Evolutionary conservation across 2,329 filamentous ascomycete genomes (phyloP), one percentile per base, ranked within the genome.

Genomic region (Basipetospora sp.): DNA sequence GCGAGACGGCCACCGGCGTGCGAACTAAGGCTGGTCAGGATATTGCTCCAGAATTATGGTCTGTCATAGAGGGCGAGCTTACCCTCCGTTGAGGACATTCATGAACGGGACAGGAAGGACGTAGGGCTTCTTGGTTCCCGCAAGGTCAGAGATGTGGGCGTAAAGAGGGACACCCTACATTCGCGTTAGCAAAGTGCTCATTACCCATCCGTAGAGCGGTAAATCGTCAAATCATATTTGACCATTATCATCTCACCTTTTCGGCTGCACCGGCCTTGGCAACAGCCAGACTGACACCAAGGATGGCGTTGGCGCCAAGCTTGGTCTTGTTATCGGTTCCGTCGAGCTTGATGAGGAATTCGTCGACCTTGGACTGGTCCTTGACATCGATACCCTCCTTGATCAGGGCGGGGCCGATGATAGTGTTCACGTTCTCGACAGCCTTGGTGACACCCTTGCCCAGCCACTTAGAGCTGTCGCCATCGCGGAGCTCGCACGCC

Each of bases 1-100:
- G 84, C 84, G 52, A 92, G 76, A 59, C 87, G 84, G 56, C 90
- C 90, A 74, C 90, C 90, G 49, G 90, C 90, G 71, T 98, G 90
- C 55, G 88, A 96, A 50, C 90, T 67, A 18, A 14, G 16, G 25
- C 16, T 17, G 17, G 53, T 49, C 26, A 26, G 28, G n/a, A n/a
- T n/a, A 22, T 36, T 13, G 9, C n/a, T 30, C 4, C 29, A 15
- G 11, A 17, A 8, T 14, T n/a, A 14, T 22, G 14, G n/a, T 30
- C 5, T 19, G 30, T 16, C n/a, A n/a, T n/a, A n/a, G n/a, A n/a
- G n/a, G n/a, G n/a, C n/a, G n/a, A n/a, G 47, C 62, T 56, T 52
- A 67, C 64, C 65, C 69, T 52, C 84, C 84, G 63, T 92, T 92
- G 49, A 92, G 72, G 57, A 92, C 84, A 67, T 92, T 92, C 79